Evolutionary conservation across 2,329 filamentous ascomycete species (phyloP), one percentile per base, ranked within the genome.

Genomic region (Lecanicillium sp.): DNA sequence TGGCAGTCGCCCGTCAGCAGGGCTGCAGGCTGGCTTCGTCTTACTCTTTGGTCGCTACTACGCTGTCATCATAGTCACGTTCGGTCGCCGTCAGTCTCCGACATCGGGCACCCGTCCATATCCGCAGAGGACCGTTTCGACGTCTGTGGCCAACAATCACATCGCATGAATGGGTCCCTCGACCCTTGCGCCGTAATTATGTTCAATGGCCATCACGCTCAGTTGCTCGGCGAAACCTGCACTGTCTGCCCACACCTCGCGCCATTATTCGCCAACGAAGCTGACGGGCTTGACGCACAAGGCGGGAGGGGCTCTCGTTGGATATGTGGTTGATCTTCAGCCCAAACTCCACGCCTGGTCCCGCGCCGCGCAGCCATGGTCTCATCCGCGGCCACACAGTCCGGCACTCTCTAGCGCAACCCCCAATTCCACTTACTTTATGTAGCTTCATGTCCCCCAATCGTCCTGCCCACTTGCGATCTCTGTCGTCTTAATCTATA

Each of bases 351-450:
- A 27, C 12, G 41, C 23, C 11, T n/a, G 17, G 17, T 32, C 23
- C 23, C 15, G 32, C 24, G 33, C 42, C 3, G 23, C 23, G 17
- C 43, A 33, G 43, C 19, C 33, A 30, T 45, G 43, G 19, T 45
- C 43, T 45, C 19, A 30, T 38, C 33, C 43, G 21, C 30, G 23
- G 21, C 23, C 43, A 30, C 19, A 2, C 5, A 17, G 43, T 38
- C 19, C 14, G 35, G 35, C n/a, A 32, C 27, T 10, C 30, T 19
- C 33, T 47, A 47, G 44, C 36, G 36, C 27, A 35, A 32, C 35
- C 17, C 44, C 44, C 27, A n/a, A 32, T 33, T 20, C 26, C 43
- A 23, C 12, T 20, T 26, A 36, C 23, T 45, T 40, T 45, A 45
- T 45, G 32, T 45, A 38, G 33, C 17, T 15, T 36, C 15, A 15